Evolutionary conservation across 1,139 yeast genomes (phyloP), one percentile per base, ranked within the genome.

Genomic region (Saccharomyces pastorianus): DNA sequence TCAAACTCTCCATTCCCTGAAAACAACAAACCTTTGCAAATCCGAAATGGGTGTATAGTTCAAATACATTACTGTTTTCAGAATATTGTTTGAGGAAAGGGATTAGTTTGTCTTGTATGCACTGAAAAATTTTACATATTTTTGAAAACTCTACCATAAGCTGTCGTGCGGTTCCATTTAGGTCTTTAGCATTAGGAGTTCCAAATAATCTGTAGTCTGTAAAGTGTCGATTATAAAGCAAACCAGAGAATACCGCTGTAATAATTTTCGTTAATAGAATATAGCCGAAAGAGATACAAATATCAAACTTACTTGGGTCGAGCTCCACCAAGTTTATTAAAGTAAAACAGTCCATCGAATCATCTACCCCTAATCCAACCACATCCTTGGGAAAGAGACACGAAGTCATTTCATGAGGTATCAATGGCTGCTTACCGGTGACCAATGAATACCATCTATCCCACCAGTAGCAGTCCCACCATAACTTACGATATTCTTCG

Each of bases 401-500:
- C 4, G 48, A 23, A 9, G 44, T 49, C 11, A 34, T 44, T 17
- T 51, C 46, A 13, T 53, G 55, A 11, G 50, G 29, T 3, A 57
- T 48, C 11, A 53, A n/a, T 8, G 55, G 51, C 2, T 58, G 57
- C 32, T 59, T 61, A 1, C 64, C 64, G n/a, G 59, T 50, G 11
- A 49, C 31, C 6, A 52, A 25, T 4, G 62, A 46, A 31, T 47
- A 51, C 62, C 62, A 58, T 34, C 55, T 58, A 55, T 63, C 66
- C 67, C 66, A 63, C 58, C 59, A 55, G 28, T 55, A 58, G 46
- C 62, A 55, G 38, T 56, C 59, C 65, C 65, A 62, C 63, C 64
- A 65, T 4, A 60, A 20, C n/a, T 31, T 41, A 46, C 68, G 57
- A 29, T 59, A 52, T 23, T 53, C 44, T 46, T 65, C 65, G 1